Evolutionary conservation across 306 rosid species (phyloP).

Genomic region (Cucumis cinereus): DNA sequence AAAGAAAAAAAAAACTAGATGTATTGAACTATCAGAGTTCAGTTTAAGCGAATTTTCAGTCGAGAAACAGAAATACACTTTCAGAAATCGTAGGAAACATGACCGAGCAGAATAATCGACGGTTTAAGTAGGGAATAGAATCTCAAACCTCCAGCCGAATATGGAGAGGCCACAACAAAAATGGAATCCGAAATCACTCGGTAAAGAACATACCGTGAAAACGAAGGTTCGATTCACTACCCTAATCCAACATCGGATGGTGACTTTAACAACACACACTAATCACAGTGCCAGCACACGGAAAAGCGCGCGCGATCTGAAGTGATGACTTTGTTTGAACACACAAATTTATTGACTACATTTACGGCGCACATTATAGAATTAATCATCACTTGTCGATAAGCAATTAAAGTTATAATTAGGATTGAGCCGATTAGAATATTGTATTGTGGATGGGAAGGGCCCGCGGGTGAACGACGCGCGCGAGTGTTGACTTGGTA

Average conservation of each 20-base stretch:
- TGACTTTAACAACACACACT: background rate
- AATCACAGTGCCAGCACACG: background rate
- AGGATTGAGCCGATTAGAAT: too few species aligned
- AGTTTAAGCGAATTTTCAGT: background rate
- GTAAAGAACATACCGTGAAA: background rate
- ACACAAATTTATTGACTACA: too few species aligned
- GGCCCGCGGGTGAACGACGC: too few species aligned
- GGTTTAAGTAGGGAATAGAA: background rate
- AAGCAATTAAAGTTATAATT: too few species aligned
- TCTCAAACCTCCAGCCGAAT: conserved; percentile 4
- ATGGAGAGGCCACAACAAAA: background rate
- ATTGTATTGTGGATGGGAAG: too few species aligned
- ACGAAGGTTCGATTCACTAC: background rate
- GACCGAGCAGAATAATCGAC: background rate
- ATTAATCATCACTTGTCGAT: too few species aligned
- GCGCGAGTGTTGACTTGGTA: too few species aligned
- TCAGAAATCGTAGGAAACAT: background rate
- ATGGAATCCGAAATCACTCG: background rate
- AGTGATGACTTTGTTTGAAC: background rate
- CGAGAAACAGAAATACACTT: background rate
- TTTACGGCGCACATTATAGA: background rate
- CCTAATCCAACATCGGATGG: background rate
- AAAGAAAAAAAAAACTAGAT: background rate
- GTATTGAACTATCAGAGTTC: background rate
- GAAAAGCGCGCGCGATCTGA: background rate